These are phyloP conservation scores for Lachnellula arida DNA, from an alignment of 2,329 filamentous ascomycete species.

Conservation along the genomic window DNA sequence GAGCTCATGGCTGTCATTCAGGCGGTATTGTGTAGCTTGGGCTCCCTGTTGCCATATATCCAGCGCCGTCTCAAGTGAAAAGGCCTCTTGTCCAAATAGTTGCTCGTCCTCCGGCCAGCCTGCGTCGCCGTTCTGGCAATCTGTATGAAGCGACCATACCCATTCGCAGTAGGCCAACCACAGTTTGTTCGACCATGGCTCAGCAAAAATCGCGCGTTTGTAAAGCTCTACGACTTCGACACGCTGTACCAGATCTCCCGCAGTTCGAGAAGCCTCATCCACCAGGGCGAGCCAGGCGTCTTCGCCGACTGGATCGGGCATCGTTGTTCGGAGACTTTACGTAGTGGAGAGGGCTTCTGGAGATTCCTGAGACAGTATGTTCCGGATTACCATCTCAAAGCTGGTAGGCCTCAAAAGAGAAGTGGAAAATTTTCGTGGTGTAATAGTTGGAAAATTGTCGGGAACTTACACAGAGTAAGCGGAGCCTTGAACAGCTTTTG, in stretches of 20 bases:
- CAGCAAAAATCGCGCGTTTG: slow-evolving; percentile 63
- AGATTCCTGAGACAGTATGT: not conserved
- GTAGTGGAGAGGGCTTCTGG: not conserved
- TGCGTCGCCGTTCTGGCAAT: slow-evolving; percentile 52
- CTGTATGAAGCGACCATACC: slow-evolving; percentile 65
- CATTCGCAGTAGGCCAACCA: slow-evolving; percentile 79
- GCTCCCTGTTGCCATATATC: slow-evolving; percentile 69
- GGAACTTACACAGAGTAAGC: not conserved
- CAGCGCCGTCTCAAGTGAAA: slow-evolving; percentile 62
- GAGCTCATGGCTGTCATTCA: slow-evolving; percentile 71
- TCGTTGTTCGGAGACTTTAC: slow-evolving; percentile 6
- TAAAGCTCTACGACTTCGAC: slow-evolving; percentile 68
- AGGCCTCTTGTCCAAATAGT: slow-evolving; percentile 63
- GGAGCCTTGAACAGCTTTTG: not conserved
- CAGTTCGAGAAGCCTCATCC: slow-evolving; percentile 61
- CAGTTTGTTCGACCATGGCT: slow-evolving; percentile 67
- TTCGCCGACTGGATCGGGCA: slow-evolving; percentile 61
- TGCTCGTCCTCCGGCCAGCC: slow-evolving; percentile 64
- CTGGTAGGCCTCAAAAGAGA: slow-evolving; percentile 2
- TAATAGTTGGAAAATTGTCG: not conserved
- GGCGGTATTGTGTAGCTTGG: slow-evolving; percentile 65
- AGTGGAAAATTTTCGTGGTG: not conserved
- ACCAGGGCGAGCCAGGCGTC: slow-evolving; percentile 74
- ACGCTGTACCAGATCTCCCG: slow-evolving; percentile 60
- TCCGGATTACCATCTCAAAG: slow-evolving; percentile 13